Percentiles rank a stretch among this genome's conserved stretches.
These are phyloP conservation scores for Colletotrichum australisinense DNA, from an alignment of 2,329 filamentous ascomycete species.

Conservation along the genomic window DNA sequence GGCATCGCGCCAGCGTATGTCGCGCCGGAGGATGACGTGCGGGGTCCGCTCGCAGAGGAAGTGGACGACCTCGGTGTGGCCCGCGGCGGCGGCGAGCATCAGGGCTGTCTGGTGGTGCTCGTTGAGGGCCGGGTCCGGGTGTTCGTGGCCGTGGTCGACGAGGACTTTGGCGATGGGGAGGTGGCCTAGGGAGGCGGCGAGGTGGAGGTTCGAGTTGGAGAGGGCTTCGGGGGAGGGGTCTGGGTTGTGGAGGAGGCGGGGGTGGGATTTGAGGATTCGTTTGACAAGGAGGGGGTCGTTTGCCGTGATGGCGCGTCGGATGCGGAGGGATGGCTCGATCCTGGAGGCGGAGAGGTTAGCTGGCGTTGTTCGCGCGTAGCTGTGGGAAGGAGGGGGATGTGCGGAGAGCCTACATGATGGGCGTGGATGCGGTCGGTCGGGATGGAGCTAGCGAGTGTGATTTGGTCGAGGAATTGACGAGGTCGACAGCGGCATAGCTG, in stretches of 20 bases:
- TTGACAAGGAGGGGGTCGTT: conserved; percentile 78
- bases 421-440: not conserved
- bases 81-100: conserved; percentile 78
- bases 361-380: not conserved
- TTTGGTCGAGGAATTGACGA: not conserved
- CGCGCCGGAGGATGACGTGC: conserved; percentile 71
- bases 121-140: conserved; percentile 79
- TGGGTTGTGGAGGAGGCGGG: conserved; percentile 79
- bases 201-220: conserved; percentile 86
- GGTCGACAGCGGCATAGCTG: not conserved
- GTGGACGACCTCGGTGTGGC: conserved; percentile 80
- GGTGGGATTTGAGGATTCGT: conserved; percentile 81
- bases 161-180: conserved; percentile 76
- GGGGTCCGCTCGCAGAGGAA: conserved; percentile 75
- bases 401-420: not conserved
- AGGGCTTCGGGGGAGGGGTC: conserved; percentile 75
- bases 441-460: not conserved
- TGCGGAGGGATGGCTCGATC: conserved; percentile 81
- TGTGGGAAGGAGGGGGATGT: not conserved
- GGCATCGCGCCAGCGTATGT: conserved; percentile 77
- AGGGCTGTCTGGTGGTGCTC: conserved; percentile 83
- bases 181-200: conserved; percentile 80
- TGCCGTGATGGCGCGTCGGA: conserved; percentile 84
- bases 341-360: conserved; percentile 50
- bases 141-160: conserved; percentile 80